These are phyloP conservation scores for Sporothrix pallida DNA, from an alignment of 2,329 filamentous ascomycete genomes.

Conservation along the genomic window DNA sequence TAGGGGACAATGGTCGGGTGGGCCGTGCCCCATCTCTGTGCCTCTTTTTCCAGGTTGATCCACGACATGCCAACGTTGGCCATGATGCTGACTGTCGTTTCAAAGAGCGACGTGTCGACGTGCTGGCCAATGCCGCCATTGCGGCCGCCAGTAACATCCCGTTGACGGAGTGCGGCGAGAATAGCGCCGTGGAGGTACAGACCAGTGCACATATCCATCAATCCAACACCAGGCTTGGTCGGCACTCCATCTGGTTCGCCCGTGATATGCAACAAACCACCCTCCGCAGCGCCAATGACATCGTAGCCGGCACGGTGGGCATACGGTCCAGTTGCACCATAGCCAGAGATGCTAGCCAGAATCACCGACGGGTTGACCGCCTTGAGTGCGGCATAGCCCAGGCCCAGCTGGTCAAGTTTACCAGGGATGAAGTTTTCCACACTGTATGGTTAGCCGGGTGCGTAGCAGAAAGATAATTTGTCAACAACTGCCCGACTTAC, in stretches of 20 bases:
- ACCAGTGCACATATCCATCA: conserved; percentile 32
- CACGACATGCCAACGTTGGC: conserved; percentile 34
- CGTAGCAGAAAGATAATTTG: neutral
- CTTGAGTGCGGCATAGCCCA: conserved; percentile 30
- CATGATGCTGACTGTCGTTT: conserved; percentile 33
- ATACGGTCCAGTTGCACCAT: conserved; percentile 29
- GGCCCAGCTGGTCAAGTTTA: conserved; percentile 33
- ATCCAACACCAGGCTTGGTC: conserved; percentile 29
- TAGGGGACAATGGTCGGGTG: conserved; percentile 25
- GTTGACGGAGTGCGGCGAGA: conserved; percentile 29
- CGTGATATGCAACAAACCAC: conserved; percentile 33
- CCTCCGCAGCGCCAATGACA: conserved; percentile 33
- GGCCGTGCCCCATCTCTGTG: conserved; percentile 4
- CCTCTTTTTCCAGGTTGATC: conserved; percentile 34
- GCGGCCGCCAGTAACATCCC: conserved; percentile 25
- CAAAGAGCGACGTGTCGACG: conserved; percentile 34
- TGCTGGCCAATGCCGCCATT: conserved; percentile 30
- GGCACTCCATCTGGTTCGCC: conserved; percentile 31
- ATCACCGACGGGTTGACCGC: conserved; percentile 29
- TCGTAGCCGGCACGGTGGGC: conserved; percentile 33
- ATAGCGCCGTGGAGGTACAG: conserved; percentile 35
- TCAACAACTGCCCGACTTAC: neutral
- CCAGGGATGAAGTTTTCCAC: conserved; percentile 34
- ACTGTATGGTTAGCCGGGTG: neutral
- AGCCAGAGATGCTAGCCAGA: conserved; percentile 32